Evolutionary conservation across 2,329 filamentous ascomycete genomes (phyloP), one percentile per base, ranked within the genome.

Genomic region (Xylariaceae sp.): DNA sequence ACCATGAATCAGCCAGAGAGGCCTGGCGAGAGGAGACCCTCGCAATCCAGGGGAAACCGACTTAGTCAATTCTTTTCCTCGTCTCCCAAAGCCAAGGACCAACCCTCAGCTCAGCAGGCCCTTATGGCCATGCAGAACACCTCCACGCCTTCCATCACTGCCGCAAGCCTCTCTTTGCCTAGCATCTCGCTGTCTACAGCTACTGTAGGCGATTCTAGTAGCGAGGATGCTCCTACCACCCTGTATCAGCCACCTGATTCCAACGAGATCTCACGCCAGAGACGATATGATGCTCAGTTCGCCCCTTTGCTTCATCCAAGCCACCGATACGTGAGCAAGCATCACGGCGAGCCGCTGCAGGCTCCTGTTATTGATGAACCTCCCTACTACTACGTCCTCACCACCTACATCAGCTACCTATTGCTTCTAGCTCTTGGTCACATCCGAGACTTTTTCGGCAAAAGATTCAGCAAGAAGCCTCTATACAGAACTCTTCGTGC

Each of bases 331-430:
- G 83, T 87, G 49, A 96, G 90, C 73, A 81, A 85, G 64, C 89
- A 94, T 63, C 81, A 85, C 47, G 91, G 90, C 53, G 79, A 82
- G 55, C 79, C 84, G 30, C 85, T 97, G 44, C 81, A 83, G 34
- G 79, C 89, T 29, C 90, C 91, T 4, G 73, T 97, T 45, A 88
- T 95, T 62, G 93, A 98, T 60, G 91, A 96, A 64, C 91, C 93
- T 32, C 89, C 91, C 15, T 97, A 96, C 71, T 97, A 90, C 74
- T 96, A 87, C 69, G 81, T 98, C 57, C 78, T 98, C 54, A 97
- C 93, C 28, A 98, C 93, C 58, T 98, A 98, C 73, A 88, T 98
- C 67, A 96, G 89, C 69, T 98, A 98, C 66, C 78, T 98, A 50
- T 83, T 97, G 53, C 79, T 98, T 57, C 97, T 98, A 62, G 81